A percentile compares a stretch with the other conserved stretches of the same genome.
These are phyloP conservation scores for Coniochaeta hoffmannii DNA, from an alignment of 2,329 filamentous ascomycete species.

Conservation along the genomic window DNA sequence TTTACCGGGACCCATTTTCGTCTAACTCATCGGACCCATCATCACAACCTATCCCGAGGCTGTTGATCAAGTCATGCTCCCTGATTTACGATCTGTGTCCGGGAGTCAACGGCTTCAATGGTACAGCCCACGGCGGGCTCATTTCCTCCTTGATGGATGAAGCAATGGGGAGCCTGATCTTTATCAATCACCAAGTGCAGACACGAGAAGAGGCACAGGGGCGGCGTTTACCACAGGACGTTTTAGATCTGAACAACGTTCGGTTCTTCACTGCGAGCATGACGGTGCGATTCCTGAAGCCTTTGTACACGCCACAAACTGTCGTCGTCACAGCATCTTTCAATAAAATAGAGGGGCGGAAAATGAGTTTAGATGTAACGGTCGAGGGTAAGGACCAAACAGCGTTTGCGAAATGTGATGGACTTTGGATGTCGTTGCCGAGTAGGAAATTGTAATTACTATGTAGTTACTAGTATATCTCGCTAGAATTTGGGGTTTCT, in stretches of 20 bases:
- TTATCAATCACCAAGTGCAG: constrained; percentile 11
- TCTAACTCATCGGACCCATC: neutral
- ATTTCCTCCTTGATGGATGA: constrained; percentile 18
- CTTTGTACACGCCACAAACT: neutral
- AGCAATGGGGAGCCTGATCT: constrained; percentile 18
- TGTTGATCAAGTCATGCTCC: constrained; percentile 10
- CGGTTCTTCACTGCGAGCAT: neutral
- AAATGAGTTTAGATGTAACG: neutral
- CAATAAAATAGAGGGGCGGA: neutral
- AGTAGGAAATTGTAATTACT: neutral
- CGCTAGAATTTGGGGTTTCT: neutral
- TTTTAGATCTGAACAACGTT: neutral
- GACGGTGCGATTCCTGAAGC: neutral
- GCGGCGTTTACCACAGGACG: neutral
- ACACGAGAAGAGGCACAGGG: neutral
- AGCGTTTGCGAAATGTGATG: neutral
- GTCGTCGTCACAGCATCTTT: neutral
- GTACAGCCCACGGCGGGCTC: constrained; percentile 18
- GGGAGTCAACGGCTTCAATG: constrained; percentile 18
- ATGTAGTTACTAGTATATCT: no score
- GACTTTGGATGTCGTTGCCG: neutral
- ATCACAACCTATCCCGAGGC: constrained; percentile 2
- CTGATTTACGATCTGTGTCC: constrained; percentile 15
- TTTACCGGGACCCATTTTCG: constrained; percentile 11
- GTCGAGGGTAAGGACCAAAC: neutral